phyloP scores from a whole-genome alignment of 495 filamentous ascomycete species.

The Parathielavia hyrcaniae region DNA sequence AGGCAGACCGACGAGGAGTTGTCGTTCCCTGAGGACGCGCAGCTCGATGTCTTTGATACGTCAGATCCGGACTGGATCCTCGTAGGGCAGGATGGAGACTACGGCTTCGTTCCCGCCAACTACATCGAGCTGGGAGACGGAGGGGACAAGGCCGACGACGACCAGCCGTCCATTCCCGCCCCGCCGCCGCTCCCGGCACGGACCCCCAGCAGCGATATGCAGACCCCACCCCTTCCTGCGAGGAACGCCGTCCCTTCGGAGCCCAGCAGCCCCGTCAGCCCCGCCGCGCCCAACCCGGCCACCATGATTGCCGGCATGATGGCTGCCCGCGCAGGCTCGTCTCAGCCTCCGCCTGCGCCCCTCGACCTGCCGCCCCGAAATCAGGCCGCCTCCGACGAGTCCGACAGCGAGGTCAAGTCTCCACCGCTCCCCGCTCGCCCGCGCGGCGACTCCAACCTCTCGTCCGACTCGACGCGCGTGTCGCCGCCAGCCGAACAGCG shows the following conservation, averaged over 20 bases:
- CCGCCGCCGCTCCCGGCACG: slow-evolving; percentile 31
- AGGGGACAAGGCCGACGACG: slow-evolving; percentile 24
- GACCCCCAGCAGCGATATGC: slow-evolving; percentile 29
- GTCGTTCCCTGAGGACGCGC: slow-evolving; percentile 85
- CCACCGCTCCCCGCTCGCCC: slow-evolving; percentile 63
- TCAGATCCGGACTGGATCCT: slow-evolving; percentile 96
- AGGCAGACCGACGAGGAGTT: slow-evolving; percentile 97
- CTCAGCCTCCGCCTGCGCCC: slow-evolving; percentile 23
- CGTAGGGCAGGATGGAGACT: slow-evolving; percentile 77
- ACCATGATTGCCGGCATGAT: slow-evolving; percentile 67
- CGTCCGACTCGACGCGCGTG: slow-evolving; percentile 46
- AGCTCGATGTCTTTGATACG: slow-evolving; percentile 77
- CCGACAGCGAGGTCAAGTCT: slow-evolving; percentile 32
- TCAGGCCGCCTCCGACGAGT: slow-evolving; percentile 28
- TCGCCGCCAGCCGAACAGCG: slow-evolving; percentile 28
- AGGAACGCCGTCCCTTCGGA: slow-evolving; percentile 29
- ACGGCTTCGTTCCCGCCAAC: slow-evolving; percentile 93
- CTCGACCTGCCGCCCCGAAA: slow-evolving; percentile 22
- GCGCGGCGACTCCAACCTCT: slow-evolving; percentile 52
- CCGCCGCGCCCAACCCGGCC: slow-evolving; percentile 55
- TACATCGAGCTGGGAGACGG: slow-evolving; percentile 69
- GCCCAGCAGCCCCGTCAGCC: slow-evolving; percentile 21
- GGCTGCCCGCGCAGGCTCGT: slow-evolving; percentile 41
- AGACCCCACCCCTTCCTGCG: slow-evolving; percentile 34
- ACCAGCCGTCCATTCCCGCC: slow-evolving; percentile 23